These are phyloP conservation scores for Trichosporon sp. DNA, from an alignment of 1,284 basidiomycete genomes.

Conservation along the genomic window DNA sequence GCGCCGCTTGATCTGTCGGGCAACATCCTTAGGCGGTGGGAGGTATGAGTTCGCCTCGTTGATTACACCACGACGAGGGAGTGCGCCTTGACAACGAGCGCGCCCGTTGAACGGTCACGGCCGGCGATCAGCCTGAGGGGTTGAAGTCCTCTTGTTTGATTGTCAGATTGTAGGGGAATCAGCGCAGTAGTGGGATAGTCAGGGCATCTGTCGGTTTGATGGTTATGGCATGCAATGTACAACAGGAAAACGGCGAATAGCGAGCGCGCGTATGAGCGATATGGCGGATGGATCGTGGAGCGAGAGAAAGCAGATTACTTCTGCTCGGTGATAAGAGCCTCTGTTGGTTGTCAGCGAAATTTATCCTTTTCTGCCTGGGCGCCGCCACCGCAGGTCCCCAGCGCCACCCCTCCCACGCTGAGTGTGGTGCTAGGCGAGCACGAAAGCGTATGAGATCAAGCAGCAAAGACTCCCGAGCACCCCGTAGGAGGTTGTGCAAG, in stretches of 20 bases:
- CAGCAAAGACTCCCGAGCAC: too few relatives aligned
- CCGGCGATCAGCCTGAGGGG: neutral
- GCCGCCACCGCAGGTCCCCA: conserved; percentile 3
- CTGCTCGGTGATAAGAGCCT: conserved; percentile 77
- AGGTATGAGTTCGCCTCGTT: neutral
- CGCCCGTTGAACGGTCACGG: neutral
- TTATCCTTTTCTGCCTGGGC: neutral
- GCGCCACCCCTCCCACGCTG: neutral
- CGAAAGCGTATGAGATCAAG: too few relatives aligned
- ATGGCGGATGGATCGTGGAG: neutral
- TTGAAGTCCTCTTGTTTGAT: neutral
- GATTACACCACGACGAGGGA: neutral
- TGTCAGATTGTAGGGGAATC: neutral
- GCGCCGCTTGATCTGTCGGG: neutral
- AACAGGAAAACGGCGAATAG: conserved; percentile 23
- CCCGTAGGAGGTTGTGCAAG: too few relatives aligned
- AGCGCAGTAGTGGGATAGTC: neutral
- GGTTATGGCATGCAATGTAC: conserved; percentile 35
- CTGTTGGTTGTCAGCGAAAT: conserved; percentile 37
- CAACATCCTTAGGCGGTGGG: neutral
- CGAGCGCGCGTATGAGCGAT: conserved; percentile 8
- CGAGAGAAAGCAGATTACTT: conserved; percentile 53
- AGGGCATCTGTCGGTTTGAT: conserved; percentile 13
- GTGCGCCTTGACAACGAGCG: neutral
- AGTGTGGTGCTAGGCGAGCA: neutral